These are phyloP conservation scores for Orbilia oligospora DNA, from an alignment of 2,329 filamentous ascomycete species.

Conservation along the genomic window DNA sequence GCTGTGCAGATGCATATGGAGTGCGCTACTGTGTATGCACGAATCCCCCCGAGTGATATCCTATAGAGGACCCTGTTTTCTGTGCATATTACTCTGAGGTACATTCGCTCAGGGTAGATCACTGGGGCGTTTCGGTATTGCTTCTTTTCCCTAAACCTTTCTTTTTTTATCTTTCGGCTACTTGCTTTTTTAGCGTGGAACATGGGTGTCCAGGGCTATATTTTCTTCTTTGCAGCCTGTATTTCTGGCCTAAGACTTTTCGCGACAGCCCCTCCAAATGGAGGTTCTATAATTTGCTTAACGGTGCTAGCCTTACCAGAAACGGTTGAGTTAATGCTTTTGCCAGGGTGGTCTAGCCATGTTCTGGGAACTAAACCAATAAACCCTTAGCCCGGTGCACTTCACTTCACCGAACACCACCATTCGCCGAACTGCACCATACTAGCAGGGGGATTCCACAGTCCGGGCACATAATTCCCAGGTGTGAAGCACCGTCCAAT, in stretches of 20 bases:
- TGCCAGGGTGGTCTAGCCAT: constrained; percentile 28
- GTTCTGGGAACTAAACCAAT: constrained; percentile 22
- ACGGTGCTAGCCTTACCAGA: constrained; percentile 40
- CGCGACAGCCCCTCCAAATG: constrained; percentile 45
- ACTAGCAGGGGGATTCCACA: not conserved
- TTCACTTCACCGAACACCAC: constrained; percentile 34
- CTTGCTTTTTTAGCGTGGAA: constrained; percentile 18
- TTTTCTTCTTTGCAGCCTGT: constrained; percentile 32
- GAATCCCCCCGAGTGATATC: constrained; percentile 43
- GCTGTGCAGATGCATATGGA: constrained; percentile 57
- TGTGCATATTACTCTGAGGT: constrained; percentile 55
- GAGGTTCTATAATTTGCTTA: constrained; percentile 43
- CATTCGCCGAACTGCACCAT: constrained; percentile 7
- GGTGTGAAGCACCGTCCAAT: not conserved
- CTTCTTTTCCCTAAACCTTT: constrained; percentile 27
- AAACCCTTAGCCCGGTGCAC: constrained; percentile 7
- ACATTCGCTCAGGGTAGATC: constrained; percentile 50
- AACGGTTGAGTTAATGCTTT: constrained; percentile 19
- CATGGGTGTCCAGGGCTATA: constrained; percentile 6
- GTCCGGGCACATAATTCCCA: constrained; percentile 5
- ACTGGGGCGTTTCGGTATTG: constrained; percentile 29
- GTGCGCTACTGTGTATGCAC: constrained; percentile 39
- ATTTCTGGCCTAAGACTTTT: constrained; percentile 47
- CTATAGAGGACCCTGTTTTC: constrained; percentile 42
- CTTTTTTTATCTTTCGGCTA: constrained; percentile 5